Evolutionary conservation across 371 early-diverging fungal genomes (phyloP).

Genomic region (Zychaea mexicana): DNA sequence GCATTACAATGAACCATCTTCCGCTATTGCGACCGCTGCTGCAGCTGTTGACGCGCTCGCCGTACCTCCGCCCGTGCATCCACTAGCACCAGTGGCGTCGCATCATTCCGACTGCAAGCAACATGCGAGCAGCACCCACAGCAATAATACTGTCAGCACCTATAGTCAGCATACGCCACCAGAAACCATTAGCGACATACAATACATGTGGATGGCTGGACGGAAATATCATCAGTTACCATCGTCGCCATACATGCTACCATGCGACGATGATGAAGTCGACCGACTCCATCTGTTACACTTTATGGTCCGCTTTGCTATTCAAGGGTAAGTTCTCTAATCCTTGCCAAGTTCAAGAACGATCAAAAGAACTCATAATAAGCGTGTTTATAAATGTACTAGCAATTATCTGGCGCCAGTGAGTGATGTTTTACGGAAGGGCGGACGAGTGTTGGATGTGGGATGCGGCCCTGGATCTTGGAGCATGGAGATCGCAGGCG

Average conservation of each 20-base stretch:
- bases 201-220: constrained; percentile 25
- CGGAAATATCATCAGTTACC: constrained; percentile 29
- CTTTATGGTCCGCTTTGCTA: constrained; percentile 53
- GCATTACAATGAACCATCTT: background rate
- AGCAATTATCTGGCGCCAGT: constrained; percentile 57
- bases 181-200: background rate
- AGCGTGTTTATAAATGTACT: background rate
- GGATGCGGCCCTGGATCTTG: constrained; percentile 63
- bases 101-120: constrained; percentile 1
- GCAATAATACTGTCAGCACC: background rate
- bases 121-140: background rate
- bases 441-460: constrained; percentile 49
- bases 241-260: constrained; percentile 36
- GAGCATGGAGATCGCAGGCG: constrained; percentile 63
- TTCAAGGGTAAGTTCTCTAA: constrained; percentile 44
- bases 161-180: background rate
- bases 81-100: background rate
- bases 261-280: constrained; percentile 52
- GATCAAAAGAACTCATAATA: background rate
- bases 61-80: constrained; percentile 7
- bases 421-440: constrained; percentile 45
- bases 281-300: constrained; percentile 46
- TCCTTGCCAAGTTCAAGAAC: too few relatives aligned
- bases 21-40: background rate
- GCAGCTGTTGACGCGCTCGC: background rate